Conservation (phyloP, 73 alveolate species). For the Paramecium bursaria region DNA sequence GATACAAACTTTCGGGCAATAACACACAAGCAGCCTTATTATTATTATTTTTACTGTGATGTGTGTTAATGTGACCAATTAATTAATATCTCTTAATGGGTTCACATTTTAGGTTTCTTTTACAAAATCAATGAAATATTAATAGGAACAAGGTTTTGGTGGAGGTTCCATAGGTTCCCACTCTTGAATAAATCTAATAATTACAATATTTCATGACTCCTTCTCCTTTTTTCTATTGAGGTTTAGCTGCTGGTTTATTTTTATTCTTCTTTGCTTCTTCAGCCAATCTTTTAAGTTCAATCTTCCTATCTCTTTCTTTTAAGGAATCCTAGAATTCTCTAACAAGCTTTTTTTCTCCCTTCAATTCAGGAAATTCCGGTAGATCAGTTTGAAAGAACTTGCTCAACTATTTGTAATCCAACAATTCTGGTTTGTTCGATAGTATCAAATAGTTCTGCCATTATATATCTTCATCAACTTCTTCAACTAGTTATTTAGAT, state of each 20-base stretch:
- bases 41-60: no score
- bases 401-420: slow-evolving; percentile 28
- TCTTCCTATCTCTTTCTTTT: slow-evolving; percentile 7
- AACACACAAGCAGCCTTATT: slow-evolving; percentile 53
- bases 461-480: slow-evolving; percentile 15
- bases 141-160: slow-evolving; percentile 1
- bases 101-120: not conserved
- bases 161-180: slow-evolving; percentile 56
- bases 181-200: not conserved
- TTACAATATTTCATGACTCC: slow-evolving; percentile 39
- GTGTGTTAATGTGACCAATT: slow-evolving; percentile 37
- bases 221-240: slow-evolving; percentile 42
- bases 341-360: not conserved
- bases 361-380: slow-evolving; percentile 40
- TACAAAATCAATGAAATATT: slow-evolving; percentile 55
- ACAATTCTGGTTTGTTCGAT: slow-evolving; percentile 7
- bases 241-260: slow-evolving; percentile 52
- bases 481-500: not conserved
- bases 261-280: slow-evolving; percentile 54
- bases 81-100: slow-evolving; percentile 13
- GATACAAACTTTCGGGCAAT: slow-evolving; percentile 53
- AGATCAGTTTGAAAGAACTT: slow-evolving; percentile 4
- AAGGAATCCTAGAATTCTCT: not conserved
- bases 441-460: slow-evolving; percentile 22
- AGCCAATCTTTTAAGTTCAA: slow-evolving; percentile 3